Evolutionary conservation across 768 basidiomycete genomes (phyloP).

Genomic region (Amanita thiersii): DNA sequence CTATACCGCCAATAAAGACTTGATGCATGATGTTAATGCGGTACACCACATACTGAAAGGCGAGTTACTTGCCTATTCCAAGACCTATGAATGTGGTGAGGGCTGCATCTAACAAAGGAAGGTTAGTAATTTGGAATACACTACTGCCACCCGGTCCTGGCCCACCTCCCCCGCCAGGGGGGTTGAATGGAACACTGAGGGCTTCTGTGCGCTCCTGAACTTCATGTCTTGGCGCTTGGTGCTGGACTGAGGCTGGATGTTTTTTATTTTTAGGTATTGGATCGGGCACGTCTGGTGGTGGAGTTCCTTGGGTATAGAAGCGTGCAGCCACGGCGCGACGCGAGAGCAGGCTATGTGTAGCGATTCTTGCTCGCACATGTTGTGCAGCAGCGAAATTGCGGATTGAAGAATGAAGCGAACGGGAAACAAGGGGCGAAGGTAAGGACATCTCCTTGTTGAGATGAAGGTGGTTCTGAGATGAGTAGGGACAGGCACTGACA

Average conservation of each 20-base stretch:
- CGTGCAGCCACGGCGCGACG: too few species aligned
- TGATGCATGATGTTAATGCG: slow-evolving; percentile 9
- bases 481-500: too few species aligned
- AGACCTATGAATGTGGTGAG: slow-evolving; percentile 56
- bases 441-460: too few species aligned
- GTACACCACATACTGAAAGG: not conserved
- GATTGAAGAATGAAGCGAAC: too few species aligned
- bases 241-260: slow-evolving; percentile 1
- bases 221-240: slow-evolving; percentile 25
- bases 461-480: too few species aligned
- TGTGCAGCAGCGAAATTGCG: too few species aligned
- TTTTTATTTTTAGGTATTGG: slow-evolving; percentile 10
- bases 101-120: slow-evolving; percentile 44
- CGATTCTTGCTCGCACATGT: too few species aligned
- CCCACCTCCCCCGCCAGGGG: slow-evolving; percentile 31
- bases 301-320: slow-evolving; percentile 7
- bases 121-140: slow-evolving; percentile 28
- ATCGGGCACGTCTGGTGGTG: slow-evolving; percentile 8
- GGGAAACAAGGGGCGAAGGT: too few species aligned
- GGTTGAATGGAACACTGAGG: slow-evolving; percentile 32
- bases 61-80: slow-evolving; percentile 37
- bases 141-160: slow-evolving; percentile 22
- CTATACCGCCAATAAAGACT: slow-evolving; percentile 68
- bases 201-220: slow-evolving; percentile 31
- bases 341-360: too few species aligned